phyloP scores from a whole-genome alignment of 768 basidiomycete genomes.

The Lactarius sp. region DNA sequence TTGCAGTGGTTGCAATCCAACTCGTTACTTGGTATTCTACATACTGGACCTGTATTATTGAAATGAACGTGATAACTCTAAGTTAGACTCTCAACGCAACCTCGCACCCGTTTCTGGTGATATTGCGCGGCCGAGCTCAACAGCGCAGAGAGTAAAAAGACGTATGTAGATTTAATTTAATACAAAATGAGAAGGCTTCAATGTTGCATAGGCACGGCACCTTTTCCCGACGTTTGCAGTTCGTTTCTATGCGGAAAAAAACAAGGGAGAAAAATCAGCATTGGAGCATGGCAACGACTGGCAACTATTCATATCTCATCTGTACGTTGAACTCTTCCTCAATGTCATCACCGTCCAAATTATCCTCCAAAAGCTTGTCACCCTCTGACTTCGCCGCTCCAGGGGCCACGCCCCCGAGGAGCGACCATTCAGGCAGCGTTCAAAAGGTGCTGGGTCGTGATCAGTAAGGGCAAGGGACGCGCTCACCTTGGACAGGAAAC shows the following conservation, averaged over 20 bases:
- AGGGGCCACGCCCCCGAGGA: slow-evolving; percentile 66
- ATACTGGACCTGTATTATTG: background rate
- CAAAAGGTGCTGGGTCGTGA: background rate
- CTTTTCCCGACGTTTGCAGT: slow-evolving; percentile 53
- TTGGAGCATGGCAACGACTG: background rate
- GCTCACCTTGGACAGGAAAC: slow-evolving; percentile 73
- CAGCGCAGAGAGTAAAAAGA: background rate
- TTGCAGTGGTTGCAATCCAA: background rate
- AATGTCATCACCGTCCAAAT: slow-evolving; percentile 99
- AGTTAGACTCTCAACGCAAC: background rate
- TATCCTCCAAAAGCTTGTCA: slow-evolving; percentile 97
- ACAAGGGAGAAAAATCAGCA: background rate
- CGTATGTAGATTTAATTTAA: background rate
- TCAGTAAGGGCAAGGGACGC: background rate
- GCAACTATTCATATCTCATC: slow-evolving; percentile 65
- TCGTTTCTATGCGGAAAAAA: slow-evolving; percentile 48
- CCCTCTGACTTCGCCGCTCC: slow-evolving; percentile 75
- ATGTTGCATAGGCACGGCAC: slow-evolving; percentile 31
- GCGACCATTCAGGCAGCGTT: slow-evolving; percentile 32
- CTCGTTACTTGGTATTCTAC: background rate
- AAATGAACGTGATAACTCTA: background rate
- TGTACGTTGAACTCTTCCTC: slow-evolving; percentile 97
- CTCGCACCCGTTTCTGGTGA: background rate
- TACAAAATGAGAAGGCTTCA: slow-evolving; percentile 10
- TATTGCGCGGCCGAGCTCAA: background rate